A percentile compares a stretch with the other conserved stretches of the same genome.
phyloP scores from a whole-genome alignment of 2,329 filamentous ascomycete species.

The Corinectria fuckeliana region DNA sequence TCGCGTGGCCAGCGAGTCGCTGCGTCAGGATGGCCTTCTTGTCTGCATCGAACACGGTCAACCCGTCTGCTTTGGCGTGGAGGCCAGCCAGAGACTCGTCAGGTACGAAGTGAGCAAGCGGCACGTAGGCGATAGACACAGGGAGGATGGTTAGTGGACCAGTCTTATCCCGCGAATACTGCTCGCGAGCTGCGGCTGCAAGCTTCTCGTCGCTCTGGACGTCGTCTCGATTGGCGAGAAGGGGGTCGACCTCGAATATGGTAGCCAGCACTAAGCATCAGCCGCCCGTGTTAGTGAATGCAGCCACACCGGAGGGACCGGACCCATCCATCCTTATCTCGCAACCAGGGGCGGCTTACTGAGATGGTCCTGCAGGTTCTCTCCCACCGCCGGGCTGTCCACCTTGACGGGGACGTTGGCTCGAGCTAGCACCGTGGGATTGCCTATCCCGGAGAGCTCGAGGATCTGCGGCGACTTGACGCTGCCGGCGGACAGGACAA shows the following conservation, averaged over 20 bases:
- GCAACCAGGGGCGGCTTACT: slow-evolving; percentile 31
- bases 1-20: slow-evolving; percentile 42
- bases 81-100: slow-evolving; percentile 31
- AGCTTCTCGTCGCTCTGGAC: slow-evolving; percentile 40
- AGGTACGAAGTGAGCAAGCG: slow-evolving; percentile 45
- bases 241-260: slow-evolving; percentile 54
- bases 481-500: slow-evolving; percentile 65
- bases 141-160: slow-evolving; percentile 50
- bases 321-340: too few species aligned
- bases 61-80: slow-evolving; percentile 23
- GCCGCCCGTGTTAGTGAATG: slow-evolving; percentile 25
- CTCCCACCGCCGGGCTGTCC: slow-evolving; percentile 53
- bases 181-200: slow-evolving; percentile 42
- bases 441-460: slow-evolving; percentile 68
- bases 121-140: slow-evolving; percentile 51
- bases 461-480: slow-evolving; percentile 63
- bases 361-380: slow-evolving; percentile 57
- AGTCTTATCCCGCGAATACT: slow-evolving; percentile 37
- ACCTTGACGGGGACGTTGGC: slow-evolving; percentile 49
- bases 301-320: neutral
- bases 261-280: slow-evolving; percentile 46
- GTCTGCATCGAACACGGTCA: slow-evolving; percentile 29
- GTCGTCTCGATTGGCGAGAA: slow-evolving; percentile 49
- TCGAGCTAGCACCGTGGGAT: slow-evolving; percentile 43
- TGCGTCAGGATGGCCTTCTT: slow-evolving; percentile 40